Evolutionary conservation across 73 alveolate genomes (phyloP), one percentile per base, ranked within the genome.

Genomic region (Urostyla sp.): DNA sequence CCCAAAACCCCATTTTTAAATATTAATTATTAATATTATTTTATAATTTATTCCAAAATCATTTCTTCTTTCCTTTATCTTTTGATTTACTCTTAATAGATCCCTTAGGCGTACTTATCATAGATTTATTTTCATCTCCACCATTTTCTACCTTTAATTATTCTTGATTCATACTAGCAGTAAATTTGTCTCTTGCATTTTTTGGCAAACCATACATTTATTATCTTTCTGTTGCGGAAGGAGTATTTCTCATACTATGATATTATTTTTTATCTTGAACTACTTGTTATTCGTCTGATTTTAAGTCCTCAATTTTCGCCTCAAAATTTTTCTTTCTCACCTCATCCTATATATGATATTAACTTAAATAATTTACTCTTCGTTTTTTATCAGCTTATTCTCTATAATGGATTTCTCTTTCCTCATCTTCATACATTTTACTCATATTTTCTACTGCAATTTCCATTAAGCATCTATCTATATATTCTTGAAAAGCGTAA

Each of bases 341-440:
- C 6, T 66, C 80, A 43, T 66, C 80, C 80, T 66, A 8, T 6
- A 66, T 2, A 44, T 13, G n/a, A 26, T 43, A 5, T 4, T 11
- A 66, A 18, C 8, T 1, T 11, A 10, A 43, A 8, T 11, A 6
- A 5, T 40, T 4, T 66, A 78, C 91, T 46, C 91, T 72, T n/a
- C 60, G 20, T n/a, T 52, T 40, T 53, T 81, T 81, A 16, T 57
- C 80, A 16, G 60, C 50, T 24, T 69, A 72, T 50, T 81, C 91
- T 54, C 59, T 49, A 23, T 30, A 3, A 69, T 81, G 80, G 2
- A 66, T 69, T 37, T 81, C 75, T 2, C 82, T 51, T 32, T 69
- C 86, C 31, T 81, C 91, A 27, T 72, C 85, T 72, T 81, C 86
- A 72, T 81, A 81, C 11, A 51, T 23, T 10, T 63, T 18, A 16